Conservation (phyloP, 2,329 filamentous ascomycete genomes). For the Monosporascus ibericus region DNA sequence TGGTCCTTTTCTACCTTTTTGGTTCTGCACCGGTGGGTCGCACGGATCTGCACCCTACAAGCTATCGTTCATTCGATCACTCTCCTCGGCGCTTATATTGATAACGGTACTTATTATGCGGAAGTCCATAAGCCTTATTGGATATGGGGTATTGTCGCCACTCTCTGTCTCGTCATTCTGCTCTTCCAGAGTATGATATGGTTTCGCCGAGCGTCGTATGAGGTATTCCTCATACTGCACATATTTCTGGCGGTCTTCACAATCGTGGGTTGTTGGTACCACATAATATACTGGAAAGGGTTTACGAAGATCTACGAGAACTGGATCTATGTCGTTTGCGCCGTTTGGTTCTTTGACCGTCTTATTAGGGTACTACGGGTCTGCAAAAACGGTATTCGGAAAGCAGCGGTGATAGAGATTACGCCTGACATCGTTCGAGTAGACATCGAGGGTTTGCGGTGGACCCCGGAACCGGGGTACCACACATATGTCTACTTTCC, state of each 20-base stretch:
- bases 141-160: conserved; percentile 32
- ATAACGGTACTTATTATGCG: conserved; percentile 8
- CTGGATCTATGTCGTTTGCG: conserved; percentile 17
- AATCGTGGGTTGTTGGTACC: conserved; percentile 26
- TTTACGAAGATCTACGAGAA: conserved; percentile 4
- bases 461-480: conserved; percentile 22
- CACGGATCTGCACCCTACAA: conserved; percentile 17
- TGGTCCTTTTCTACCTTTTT: conserved; percentile 31
- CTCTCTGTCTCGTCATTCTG: conserved; percentile 21
- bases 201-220: conserved; percentile 15
- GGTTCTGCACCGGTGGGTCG: conserved; percentile 29
- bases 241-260: conserved; percentile 6
- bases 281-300: conserved; percentile 17
- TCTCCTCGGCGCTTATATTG: conserved; percentile 13
- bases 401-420: conserved; percentile 31
- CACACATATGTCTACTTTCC: conserved; percentile 46
- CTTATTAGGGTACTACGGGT: conserved; percentile 33
- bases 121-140: conserved; percentile 23
- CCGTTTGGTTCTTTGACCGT: conserved; percentile 35
- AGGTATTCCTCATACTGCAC: conserved; percentile 12
- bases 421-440: conserved; percentile 30
- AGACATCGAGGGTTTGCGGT: conserved; percentile 34
- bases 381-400: conserved; percentile 28
- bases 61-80: conserved; percentile 21
- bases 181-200: conserved; percentile 19